Base-by-base conservation (phyloP, 257 asterid genomes). In the Jasminum sambac region DNA sequence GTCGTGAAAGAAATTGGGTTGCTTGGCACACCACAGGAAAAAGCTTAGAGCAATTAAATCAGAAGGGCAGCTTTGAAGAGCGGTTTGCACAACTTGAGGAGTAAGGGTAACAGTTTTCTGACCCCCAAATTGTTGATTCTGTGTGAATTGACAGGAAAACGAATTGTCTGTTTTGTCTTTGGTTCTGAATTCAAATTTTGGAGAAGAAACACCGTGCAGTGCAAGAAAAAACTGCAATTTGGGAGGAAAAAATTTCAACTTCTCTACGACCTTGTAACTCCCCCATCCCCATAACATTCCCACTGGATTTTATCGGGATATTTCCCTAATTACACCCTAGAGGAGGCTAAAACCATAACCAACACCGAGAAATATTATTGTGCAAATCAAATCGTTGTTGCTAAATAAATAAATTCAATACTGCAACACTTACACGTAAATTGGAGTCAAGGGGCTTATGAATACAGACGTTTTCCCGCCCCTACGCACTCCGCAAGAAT, bases 11-110 rank as follows among this genome's bases (percentile, higher is more conserved):
- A 84, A 90, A 74, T 88, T 70, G 21, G 84, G 90, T 55, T 84
- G 91, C 50, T 84, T 84, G 11, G 97, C 97, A 77, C 90, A 85
- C 92, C 96, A 87, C 48, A 88, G 66, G 79, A 88, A 90, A 64
- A 76, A 81, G 41, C 75, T 82, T 34, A 90, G 84, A 77, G 95
- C 82, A 70, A 77, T 64, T 64, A 90, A 70, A 79, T 90, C 97
- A 59, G 89, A 88, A 61, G 81, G 79, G 76, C 95, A 87, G 64
- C 71, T 81, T 17, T 41, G 80, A 41, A 90, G 55, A 64, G 88
- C 81, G 50, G 74, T 70, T 26, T 75, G 83, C 70, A 90, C 97
- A 65, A 46, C 62, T 71, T 77, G 85, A 60, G 88, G 89, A 55
- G 78, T 77, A 69, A 86, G 77, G 46, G 39, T 7, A 19, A 48